phyloP scores from a whole-genome alignment of 2,329 filamentous ascomycete genomes.

The Pyrenochaeta sp. region DNA sequence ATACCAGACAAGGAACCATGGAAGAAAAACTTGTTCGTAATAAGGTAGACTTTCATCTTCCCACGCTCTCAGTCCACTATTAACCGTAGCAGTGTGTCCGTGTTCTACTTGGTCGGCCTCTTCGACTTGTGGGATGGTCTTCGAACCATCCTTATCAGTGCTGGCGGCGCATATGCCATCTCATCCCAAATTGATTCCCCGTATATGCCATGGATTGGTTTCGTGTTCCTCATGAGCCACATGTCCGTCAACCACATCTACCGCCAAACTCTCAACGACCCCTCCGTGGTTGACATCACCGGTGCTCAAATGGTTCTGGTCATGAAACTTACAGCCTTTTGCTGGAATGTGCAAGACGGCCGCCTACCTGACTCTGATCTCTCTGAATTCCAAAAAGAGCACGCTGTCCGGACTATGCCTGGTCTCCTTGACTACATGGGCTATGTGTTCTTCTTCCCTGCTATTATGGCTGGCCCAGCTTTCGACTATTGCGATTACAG shows the following conservation, averaged over 20 bases:
- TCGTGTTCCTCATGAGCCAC: constrained; percentile 93
- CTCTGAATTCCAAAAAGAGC: constrained; percentile 86
- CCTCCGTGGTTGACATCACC: constrained; percentile 82
- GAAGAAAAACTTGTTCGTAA: constrained; percentile 87
- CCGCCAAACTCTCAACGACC: constrained; percentile 75
- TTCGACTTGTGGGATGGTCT: constrained; percentile 92
- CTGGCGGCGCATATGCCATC: constrained; percentile 82
- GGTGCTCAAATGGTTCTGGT: constrained; percentile 96
- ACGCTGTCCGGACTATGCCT: constrained; percentile 79
- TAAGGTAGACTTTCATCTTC: constrained; percentile 64
- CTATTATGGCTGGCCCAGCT: constrained; percentile 85
- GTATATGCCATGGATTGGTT: constrained; percentile 97
- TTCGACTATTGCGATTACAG: constrained; percentile 96
- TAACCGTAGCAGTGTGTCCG: constrained; percentile 66
- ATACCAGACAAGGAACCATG: constrained; percentile 85
- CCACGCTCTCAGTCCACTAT: background rate
- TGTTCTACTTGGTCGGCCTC: constrained; percentile 93
- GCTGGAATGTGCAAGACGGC: constrained; percentile 97
- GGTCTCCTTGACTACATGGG: constrained; percentile 81
- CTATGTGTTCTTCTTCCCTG: constrained; percentile 95
- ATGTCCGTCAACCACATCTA: constrained; percentile 90
- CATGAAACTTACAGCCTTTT: constrained; percentile 97
- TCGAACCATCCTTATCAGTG: constrained; percentile 79
- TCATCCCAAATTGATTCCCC: constrained; percentile 84
- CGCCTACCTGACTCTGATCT: constrained; percentile 79